Base-by-base conservation (phyloP, 768 basidiomycete genomes). In the Tricholoma terreum region DNA sequence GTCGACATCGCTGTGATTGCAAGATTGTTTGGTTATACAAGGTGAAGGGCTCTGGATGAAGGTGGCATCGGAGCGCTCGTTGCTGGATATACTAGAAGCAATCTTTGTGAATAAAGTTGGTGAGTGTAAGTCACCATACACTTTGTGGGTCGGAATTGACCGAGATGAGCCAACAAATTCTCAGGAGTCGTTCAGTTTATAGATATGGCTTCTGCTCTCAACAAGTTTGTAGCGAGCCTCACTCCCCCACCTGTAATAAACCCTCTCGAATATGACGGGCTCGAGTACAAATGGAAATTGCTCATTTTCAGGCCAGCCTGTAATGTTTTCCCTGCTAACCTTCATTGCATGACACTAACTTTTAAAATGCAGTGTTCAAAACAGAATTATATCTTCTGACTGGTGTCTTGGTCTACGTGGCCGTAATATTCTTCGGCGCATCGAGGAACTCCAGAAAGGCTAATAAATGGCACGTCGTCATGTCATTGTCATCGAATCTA, bases 281-380 rank as follows among this genome's bases (percentile, higher is more conserved):
- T 83, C 46, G 82, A 97, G 70, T 86, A 77, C 69, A 79, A 73
- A 60, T 94, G 88, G 86, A 86, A 80, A 67, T 75, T 84, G 55
- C 73, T 97, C 63, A 83, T 86, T 35, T 92, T 96, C 74, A 80
- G 93, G 42, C 94, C 94, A 17, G 90, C 87, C 8, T 68, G 88
- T 88, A 66, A 62, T 52, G 36, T 55, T 46, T 17, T 19, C 49
- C 52, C 24, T 27, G 24, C 24, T 12, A 15, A 19, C 21, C 19
- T 10, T 24, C 30, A n/a, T 10, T 46, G 7, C 17, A 9, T 49
- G 30, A 14, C 38, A 43, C 38, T 63, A 42, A 55, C 55, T 21
- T 15, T 17, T 3, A 5, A 14, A 46, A 22, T 53, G 1, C 64
- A 84, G 87, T 83, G 27, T 88, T 94, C 74, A 72, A 84, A 66